Evolutionary conservation across 352 stramenopile species (phyloP), one percentile per base, ranked within the genome.

Genomic region (Globisporangium paroecandrum): DNA sequence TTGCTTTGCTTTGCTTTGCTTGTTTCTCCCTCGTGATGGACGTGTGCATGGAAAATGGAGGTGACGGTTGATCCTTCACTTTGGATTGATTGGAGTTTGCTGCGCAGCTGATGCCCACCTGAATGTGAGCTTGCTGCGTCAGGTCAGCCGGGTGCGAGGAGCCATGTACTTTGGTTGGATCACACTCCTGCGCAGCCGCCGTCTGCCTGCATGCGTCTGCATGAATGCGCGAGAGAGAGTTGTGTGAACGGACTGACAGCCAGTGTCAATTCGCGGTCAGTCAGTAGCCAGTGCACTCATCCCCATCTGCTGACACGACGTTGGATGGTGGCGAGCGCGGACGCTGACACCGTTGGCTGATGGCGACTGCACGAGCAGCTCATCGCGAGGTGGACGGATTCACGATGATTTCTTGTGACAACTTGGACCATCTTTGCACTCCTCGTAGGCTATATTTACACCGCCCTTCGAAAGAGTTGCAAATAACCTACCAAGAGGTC

Each of bases 211-310:
- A 51, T 60, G 32, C 7, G n/a, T 8, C 10, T 24, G 55, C 8
- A 46, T 65, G 29, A 9, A 36, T 43, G 6, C 5, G 18, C 8
- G 38, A 34, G 15, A 34, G 15, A 24, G 61, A 36, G 58, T 49
- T 64, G 58, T 38, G 13, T 38, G 46, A 66, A 57, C n/a, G 54
- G 20, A 24, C 8, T 24, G 47, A 15, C 1, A 0, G 7, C 15
- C 20, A 55, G 24, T 24, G 29, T 60, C 55, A 60, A 27, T 15
- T 60, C 18, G 15, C 27, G 10, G 25, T 60, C 55, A 43, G 27
- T 25, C 55, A 46, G 55, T 3, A 60, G 27, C 3, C 55, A 46
- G 55, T 20, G 15, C 55, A 60, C 54, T 60, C 54, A 60, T 60
- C 54, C 1, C 18, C 54, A 60, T 13, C 18, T 43, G 27, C 18